Base-by-base conservation (phyloP, 202 grass and related monocot species). In the Schoenoplectus tabernaemontani region DNA sequence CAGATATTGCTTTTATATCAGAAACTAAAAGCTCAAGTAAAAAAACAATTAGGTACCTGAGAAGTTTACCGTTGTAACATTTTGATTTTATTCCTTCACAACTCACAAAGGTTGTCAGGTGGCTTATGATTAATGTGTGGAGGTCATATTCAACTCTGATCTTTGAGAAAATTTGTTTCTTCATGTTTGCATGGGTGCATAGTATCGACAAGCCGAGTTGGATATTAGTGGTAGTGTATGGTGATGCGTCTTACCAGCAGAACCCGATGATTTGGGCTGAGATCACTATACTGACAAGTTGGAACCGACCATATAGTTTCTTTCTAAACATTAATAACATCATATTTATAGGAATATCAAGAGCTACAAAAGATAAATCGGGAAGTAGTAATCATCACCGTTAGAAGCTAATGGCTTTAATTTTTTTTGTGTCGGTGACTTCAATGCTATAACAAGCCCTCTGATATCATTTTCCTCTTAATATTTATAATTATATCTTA, bases 271-370 rank as follows among this genome's bases (percentile, higher is more conserved):
- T 59, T 0, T 59, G 56, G 56, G 0, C 15, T 2, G 7, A 10
- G 3, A 10, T 9, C 20, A 9, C 7, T 0, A 10, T 0, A 8
- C 0, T 19, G 5, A 5, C 3, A 9, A 1, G 20, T 0, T 3
- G 5, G 11, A 2, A 24, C 0, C 0, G 20, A 0, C 20, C 7
- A 0, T 0, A n/a, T n/a, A n/a, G n/a, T n/a, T n/a, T n/a, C n/a
- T n/a, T n/a, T n/a, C n/a, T n/a, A n/a, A n/a, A n/a, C n/a, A n/a
- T n/a, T n/a, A n/a, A n/a, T n/a, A n/a, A n/a, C n/a, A n/a, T n/a
- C n/a, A n/a, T n/a, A n/a, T n/a, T n/a, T n/a, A n/a, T n/a, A n/a
- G n/a, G n/a, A n/a, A n/a, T n/a, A n/a, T n/a, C n/a, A n/a, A n/a
- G n/a, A n/a, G n/a, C n/a, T n/a, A n/a, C n/a, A n/a, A n/a, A n/a